phyloP scores from a whole-genome alignment of 2,329 filamentous ascomycete genomes.

The Hypoxylon sp. region DNA sequence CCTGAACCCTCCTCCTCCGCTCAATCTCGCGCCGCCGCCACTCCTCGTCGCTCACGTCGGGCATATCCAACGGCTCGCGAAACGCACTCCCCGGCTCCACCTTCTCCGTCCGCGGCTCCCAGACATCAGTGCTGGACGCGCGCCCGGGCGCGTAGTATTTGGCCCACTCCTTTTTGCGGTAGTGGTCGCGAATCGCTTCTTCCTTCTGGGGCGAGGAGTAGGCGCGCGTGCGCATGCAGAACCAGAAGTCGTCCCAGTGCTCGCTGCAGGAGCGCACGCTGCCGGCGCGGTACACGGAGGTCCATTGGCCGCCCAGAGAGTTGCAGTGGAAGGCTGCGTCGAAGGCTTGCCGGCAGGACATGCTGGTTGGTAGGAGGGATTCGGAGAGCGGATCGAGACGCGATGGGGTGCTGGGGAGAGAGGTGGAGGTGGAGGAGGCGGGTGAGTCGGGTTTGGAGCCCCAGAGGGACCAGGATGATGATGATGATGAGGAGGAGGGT shows the following conservation, averaged over 20 bases:
- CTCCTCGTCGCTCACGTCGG: constrained; percentile 60
- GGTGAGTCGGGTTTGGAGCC: constrained; percentile 40
- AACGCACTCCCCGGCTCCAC: constrained; percentile 67
- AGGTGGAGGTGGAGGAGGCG: constrained; percentile 34
- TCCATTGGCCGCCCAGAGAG: constrained; percentile 91
- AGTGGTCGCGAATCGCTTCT: constrained; percentile 75
- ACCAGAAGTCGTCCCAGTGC: constrained; percentile 95
- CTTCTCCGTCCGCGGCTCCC: constrained; percentile 79
- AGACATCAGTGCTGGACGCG: constrained; percentile 90
- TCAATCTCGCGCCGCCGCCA: constrained; percentile 58
- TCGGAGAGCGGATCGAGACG: constrained; percentile 69
- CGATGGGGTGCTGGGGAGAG: constrained; percentile 32
- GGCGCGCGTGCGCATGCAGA: constrained; percentile 89
- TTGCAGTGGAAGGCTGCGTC: constrained; percentile 96
- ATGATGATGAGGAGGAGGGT: constrained; percentile 42
- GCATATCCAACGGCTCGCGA: constrained; percentile 57
- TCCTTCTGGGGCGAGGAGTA: constrained; percentile 72
- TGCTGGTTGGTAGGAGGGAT: constrained; percentile 80
- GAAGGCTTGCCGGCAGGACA: constrained; percentile 92
- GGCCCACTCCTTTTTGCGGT: constrained; percentile 74
- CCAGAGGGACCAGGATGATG: constrained; percentile 50
- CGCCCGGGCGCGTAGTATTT: constrained; percentile 74
- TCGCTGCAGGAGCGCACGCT: constrained; percentile 82
- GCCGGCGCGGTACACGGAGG: constrained; percentile 90
- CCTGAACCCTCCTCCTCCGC: constrained; percentile 45